Evolutionary conservation across 352 stramenopile genomes (phyloP).

Genomic region (Phytophthora palmivora): DNA sequence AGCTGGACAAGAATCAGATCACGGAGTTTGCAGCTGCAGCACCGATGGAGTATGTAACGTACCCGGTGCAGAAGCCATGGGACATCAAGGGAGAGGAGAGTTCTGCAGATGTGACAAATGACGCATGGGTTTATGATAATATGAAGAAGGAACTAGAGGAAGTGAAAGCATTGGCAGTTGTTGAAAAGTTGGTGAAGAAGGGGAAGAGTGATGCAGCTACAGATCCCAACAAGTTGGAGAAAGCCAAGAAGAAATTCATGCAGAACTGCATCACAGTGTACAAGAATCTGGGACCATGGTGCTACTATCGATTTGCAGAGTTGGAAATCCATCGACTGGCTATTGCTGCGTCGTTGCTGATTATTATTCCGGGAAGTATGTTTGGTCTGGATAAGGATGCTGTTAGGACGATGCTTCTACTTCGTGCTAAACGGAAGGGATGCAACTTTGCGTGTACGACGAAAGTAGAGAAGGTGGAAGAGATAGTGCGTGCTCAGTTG

Average conservation of each 20-base stretch:
- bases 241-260: slow-evolving; percentile 63
- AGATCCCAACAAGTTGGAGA: slow-evolving; percentile 50
- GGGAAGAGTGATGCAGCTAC: slow-evolving; percentile 48
- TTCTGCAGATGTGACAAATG: slow-evolving; percentile 1
- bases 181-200: slow-evolving; percentile 60
- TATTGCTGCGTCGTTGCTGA: slow-evolving; percentile 55
- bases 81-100: slow-evolving; percentile 24
- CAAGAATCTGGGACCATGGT: slow-evolving; percentile 76
- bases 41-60: slow-evolving; percentile 71
- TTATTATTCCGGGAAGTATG: slow-evolving; percentile 61
- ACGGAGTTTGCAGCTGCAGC: slow-evolving; percentile 70
- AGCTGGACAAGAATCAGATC: slow-evolving; percentile 62
- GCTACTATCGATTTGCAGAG: slow-evolving; percentile 75
- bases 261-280: slow-evolving; percentile 63
- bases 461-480: slow-evolving; percentile 66
- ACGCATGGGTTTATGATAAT: slow-evolving; percentile 39
- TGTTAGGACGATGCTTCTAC: slow-evolving; percentile 55
- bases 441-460: slow-evolving; percentile 61
- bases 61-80: slow-evolving; percentile 47
- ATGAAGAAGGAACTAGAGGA: slow-evolving; percentile 56
- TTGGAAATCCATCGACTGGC: slow-evolving; percentile 77
- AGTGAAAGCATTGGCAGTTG: slow-evolving; percentile 56
- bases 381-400: slow-evolving; percentile 66
- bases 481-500: slow-evolving; percentile 52
- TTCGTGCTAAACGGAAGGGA: slow-evolving; percentile 41